Evolutionary conservation across 2,329 filamentous ascomycete species (phyloP).

Genomic region (Venturia aucupariae): DNA sequence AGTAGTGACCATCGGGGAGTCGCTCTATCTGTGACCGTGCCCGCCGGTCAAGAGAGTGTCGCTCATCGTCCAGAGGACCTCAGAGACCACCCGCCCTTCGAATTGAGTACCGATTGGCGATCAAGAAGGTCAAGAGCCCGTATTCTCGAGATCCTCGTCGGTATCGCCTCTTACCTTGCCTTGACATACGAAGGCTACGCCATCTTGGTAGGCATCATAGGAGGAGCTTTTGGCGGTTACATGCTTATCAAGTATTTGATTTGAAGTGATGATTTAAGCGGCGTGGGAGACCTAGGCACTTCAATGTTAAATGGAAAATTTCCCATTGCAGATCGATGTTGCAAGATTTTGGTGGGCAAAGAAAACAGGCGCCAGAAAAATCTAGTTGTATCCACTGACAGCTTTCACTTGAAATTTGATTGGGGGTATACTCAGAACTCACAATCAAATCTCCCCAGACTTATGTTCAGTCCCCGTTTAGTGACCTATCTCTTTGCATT

Average conservation of each 20-base stretch:
- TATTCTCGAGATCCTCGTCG: slow-evolving; percentile 50
- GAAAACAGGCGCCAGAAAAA: too few species aligned
- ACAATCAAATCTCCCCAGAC: too few species aligned
- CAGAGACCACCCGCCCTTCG: slow-evolving; percentile 44
- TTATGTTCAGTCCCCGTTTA: too few species aligned
- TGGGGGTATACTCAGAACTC: too few species aligned
- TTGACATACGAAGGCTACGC: slow-evolving; percentile 38
- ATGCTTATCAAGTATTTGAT: background rate
- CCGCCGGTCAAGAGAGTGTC: slow-evolving; percentile 22
- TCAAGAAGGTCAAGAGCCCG: slow-evolving; percentile 44
- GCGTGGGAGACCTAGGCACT: background rate
- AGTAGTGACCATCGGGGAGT: slow-evolving; percentile 86
- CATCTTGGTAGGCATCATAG: slow-evolving; percentile 25
- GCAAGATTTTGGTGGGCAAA: too few species aligned
- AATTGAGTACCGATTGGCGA: slow-evolving; percentile 49
- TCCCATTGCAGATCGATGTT: too few species aligned
- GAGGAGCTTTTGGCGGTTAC: slow-evolving; percentile 17
- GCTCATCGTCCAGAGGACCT: slow-evolving; percentile 25
- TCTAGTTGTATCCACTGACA: too few species aligned
- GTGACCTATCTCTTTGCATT: too few species aligned
- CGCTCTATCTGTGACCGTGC: slow-evolving; percentile 56
- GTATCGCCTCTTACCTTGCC: slow-evolving; percentile 46
- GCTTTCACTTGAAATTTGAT: too few species aligned
- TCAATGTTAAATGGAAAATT: too few species aligned
- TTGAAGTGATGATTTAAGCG: background rate